Evolutionary conservation across 2,329 filamentous ascomycete species (phyloP).

Genomic region (Thelonectria blattea): DNA sequence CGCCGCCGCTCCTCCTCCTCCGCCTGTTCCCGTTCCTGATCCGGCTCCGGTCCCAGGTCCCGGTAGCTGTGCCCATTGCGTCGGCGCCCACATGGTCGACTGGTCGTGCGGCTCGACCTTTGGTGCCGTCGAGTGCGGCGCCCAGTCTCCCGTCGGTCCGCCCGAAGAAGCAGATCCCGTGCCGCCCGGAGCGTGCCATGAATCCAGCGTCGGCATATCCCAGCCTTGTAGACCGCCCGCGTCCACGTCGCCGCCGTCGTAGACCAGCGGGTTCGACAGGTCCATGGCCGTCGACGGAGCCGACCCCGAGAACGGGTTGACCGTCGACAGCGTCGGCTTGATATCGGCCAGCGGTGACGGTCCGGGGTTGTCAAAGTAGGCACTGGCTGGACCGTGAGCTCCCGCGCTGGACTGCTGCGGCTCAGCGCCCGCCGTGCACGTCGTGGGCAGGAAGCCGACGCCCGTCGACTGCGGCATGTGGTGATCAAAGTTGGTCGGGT

Average conservation of each 20-base stretch:
- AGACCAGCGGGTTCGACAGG: constrained; percentile 42
- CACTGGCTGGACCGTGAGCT: constrained; percentile 30
- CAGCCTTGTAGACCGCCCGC: constrained; percentile 42
- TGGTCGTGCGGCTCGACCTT: constrained; percentile 43
- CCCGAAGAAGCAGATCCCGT: constrained; percentile 7
- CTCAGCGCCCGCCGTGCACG: constrained; percentile 37
- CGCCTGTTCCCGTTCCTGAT: constrained; percentile 34
- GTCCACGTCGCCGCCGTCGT: constrained; percentile 44
- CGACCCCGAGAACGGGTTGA: constrained; percentile 39
- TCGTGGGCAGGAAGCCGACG: constrained; percentile 41
- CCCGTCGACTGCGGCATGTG: constrained; percentile 39
- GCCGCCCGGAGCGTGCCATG: constrained; percentile 39
- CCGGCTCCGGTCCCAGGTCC: constrained; percentile 14
- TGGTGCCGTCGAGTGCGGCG: constrained; percentile 26
- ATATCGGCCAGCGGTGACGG: constrained; percentile 42
- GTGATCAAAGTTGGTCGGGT: constrained; percentile 54
- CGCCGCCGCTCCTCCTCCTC: constrained; percentile 22
- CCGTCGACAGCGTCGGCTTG: constrained; percentile 42
- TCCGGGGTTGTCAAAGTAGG: constrained; percentile 41
- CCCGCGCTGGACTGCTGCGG: constrained; percentile 32
- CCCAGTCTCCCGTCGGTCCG: constrained; percentile 41
- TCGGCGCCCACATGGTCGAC: constrained; percentile 44
- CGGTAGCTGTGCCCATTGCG: constrained; percentile 43
- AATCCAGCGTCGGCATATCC: constrained; percentile 47
- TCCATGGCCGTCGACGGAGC: constrained; percentile 40